Evolutionary conservation across 768 basidiomycete genomes (phyloP).

Genomic region (Mrakia gelida): DNA sequence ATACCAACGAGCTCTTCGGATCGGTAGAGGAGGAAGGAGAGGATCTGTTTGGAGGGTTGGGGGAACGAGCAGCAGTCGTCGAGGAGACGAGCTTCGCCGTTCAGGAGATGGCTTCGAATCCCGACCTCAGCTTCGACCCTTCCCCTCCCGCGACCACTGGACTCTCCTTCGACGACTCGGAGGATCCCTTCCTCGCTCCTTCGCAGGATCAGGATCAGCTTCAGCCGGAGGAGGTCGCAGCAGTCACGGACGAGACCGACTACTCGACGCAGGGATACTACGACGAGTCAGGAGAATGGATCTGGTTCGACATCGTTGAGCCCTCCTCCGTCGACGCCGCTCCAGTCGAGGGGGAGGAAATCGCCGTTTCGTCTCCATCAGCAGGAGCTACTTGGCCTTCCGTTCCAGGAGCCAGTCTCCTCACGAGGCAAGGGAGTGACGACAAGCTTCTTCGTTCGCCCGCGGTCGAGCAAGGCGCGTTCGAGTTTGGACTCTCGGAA

Average conservation of each 20-base stretch:
- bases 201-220: neutral
- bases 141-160: neutral
- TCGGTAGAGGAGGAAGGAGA: neutral
- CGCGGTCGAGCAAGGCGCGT: slow-evolving; percentile 1
- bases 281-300: neutral
- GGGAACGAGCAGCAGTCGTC: neutral
- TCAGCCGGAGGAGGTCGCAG: neutral
- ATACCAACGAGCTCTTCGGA: slow-evolving; percentile 12
- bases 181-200: slow-evolving; percentile 9
- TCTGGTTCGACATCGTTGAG: neutral
- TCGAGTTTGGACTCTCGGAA: slow-evolving; percentile 2
- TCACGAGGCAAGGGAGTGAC: neutral
- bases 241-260: neutral
- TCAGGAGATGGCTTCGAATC: neutral
- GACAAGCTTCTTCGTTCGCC: neutral
- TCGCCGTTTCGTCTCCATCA: neutral
- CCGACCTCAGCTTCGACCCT: neutral
- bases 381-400: neutral
- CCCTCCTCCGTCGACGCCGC: neutral
- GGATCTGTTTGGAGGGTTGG: neutral
- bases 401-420: neutral
- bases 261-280: neutral
- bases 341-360: neutral
- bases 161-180: slow-evolving; percentile 4
- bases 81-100: neutral